Evolutionary conservation across 2,329 filamentous ascomycete species (phyloP).

Genomic region (Fusarium tanahbumbuense): DNA sequence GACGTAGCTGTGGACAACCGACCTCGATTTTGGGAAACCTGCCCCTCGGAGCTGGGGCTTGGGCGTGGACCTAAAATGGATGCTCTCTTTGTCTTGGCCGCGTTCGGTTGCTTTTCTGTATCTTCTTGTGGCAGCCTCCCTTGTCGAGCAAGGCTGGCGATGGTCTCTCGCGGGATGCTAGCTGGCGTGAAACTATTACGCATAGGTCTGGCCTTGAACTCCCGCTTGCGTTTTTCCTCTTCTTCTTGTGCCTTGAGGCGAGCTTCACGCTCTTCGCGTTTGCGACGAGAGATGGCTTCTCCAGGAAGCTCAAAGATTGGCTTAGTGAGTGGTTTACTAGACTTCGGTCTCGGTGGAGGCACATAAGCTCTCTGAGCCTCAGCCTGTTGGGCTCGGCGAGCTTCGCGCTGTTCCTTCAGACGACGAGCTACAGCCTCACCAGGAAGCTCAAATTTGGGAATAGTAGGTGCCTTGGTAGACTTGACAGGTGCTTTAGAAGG

Average conservation of each 20-base stretch:
- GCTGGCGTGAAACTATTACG: conserved; percentile 57
- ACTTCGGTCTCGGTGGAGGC: conserved; percentile 60
- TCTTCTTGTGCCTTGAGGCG: conserved; percentile 68
- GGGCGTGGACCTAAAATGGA: conserved; percentile 36
- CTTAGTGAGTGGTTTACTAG: conserved; percentile 63
- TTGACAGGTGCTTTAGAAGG: conserved; percentile 59
- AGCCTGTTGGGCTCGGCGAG: conserved; percentile 57
- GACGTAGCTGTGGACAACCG: conserved; percentile 43
- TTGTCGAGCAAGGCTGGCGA: conserved; percentile 67
- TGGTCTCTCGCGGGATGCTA: conserved; percentile 65
- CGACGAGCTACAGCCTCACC: conserved; percentile 70
- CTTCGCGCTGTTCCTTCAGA: conserved; percentile 69
- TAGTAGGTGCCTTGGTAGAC: conserved; percentile 66
- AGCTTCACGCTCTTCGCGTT: conserved; percentile 67
- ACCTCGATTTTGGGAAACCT: conserved; percentile 42
- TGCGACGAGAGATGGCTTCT: conserved; percentile 67
- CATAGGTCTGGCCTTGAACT: conserved; percentile 72
- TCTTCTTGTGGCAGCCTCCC: conserved; percentile 53
- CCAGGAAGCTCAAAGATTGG: conserved; percentile 72
- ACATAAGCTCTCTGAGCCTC: conserved; percentile 51
- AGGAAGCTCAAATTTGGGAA: conserved; percentile 70
- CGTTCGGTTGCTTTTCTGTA: conserved; percentile 27
- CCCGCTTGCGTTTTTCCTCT: conserved; percentile 68
- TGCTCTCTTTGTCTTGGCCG: conserved; percentile 42
- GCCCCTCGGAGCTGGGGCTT: conserved; percentile 11